A percentile compares a stretch with the other conserved stretches of the same genome.
phyloP scores from a whole-genome alignment of 2,329 filamentous ascomycete species.

The Biscogniauxia marginata region DNA sequence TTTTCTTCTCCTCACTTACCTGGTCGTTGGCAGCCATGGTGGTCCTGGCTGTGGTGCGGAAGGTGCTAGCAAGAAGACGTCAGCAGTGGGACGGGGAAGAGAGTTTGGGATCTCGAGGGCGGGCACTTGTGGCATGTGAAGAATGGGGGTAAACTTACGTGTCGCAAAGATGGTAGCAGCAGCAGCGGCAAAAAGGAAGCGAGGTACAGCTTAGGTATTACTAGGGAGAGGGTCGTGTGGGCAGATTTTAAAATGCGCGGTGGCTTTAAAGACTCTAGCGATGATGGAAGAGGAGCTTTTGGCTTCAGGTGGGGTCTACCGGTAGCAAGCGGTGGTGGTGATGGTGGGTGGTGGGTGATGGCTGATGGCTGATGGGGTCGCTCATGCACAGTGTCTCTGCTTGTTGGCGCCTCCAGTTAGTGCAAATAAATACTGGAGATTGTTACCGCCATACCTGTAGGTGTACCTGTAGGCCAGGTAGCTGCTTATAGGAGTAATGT shows the following conservation, averaged over 20 bases:
- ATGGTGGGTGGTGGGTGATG: not conserved
- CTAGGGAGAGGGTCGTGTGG: slow-evolving; percentile 20
- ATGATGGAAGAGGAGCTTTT: slow-evolving; percentile 16
- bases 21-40: slow-evolving; percentile 29
- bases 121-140: slow-evolving; percentile 6
- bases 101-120: slow-evolving; percentile 4
- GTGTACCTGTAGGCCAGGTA: too few relatives aligned
- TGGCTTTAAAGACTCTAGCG: slow-evolving; percentile 24
- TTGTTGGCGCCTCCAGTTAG: slow-evolving; percentile 6
- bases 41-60: slow-evolving; percentile 10
- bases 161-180: slow-evolving; percentile 9
- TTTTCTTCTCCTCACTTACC: slow-evolving; percentile 22
- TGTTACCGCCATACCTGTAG: too few relatives aligned
- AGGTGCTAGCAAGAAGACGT: slow-evolving; percentile 10
- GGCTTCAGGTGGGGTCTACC: slow-evolving; percentile 25
- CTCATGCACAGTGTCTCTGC: slow-evolving; percentile 3
- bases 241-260: slow-evolving; percentile 19
- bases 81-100: slow-evolving; percentile 3
- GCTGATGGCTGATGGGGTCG: not conserved
- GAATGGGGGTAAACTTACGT: slow-evolving; percentile 12
- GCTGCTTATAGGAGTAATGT: not conserved
- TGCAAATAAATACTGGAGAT: slow-evolving; percentile 11
- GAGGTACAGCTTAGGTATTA: not conserved
- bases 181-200: slow-evolving; percentile 13
- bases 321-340: slow-evolving; percentile 21